phyloP scores from a whole-genome alignment of 2,329 filamentous ascomycete species.

The Myriosclerotinia duriaeana region DNA sequence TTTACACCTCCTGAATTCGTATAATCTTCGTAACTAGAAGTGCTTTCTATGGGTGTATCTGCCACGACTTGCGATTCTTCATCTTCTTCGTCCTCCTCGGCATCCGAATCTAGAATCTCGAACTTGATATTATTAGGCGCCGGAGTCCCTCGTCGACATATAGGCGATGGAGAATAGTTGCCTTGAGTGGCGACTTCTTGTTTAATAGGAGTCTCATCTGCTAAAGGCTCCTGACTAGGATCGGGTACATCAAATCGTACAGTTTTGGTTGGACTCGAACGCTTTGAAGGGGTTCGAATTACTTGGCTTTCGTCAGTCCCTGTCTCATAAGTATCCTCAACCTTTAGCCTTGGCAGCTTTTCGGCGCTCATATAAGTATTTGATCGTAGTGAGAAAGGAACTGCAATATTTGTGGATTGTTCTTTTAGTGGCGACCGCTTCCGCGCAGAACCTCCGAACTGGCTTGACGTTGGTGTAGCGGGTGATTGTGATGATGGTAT shows the following conservation, averaged over 20 bases:
- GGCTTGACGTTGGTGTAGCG: slow-evolving; percentile 36
- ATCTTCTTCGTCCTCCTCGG: slow-evolving; percentile 28
- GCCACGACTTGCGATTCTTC: slow-evolving; percentile 17
- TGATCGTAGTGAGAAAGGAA: slow-evolving; percentile 30
- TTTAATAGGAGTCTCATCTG: slow-evolving; percentile 20
- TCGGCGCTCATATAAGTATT: slow-evolving; percentile 25
- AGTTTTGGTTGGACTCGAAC: slow-evolving; percentile 36
- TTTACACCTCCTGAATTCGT: neutral
- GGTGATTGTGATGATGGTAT: slow-evolving; percentile 42
- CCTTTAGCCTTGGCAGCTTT: slow-evolving; percentile 32
- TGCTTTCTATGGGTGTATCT: neutral
- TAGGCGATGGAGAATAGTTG: neutral
- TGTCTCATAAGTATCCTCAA: slow-evolving; percentile 36
- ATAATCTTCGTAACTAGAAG: neutral
- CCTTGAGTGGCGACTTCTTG: neutral
- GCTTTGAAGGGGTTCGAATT: slow-evolving; percentile 31
- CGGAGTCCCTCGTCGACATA: neutral
- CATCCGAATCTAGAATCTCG: slow-evolving; percentile 39
- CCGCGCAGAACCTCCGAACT: slow-evolving; percentile 27
- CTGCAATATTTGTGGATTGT: slow-evolving; percentile 33
- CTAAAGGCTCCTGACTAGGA: slow-evolving; percentile 19
- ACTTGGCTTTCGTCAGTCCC: slow-evolving; percentile 30
- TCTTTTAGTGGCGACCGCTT: slow-evolving; percentile 31
- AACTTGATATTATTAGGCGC: slow-evolving; percentile 23
- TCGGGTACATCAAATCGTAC: slow-evolving; percentile 35